These are phyloP conservation scores for Histomonas meleagridis DNA, from an alignment of 208 protist genomes.

Conservation along the genomic window DNA sequence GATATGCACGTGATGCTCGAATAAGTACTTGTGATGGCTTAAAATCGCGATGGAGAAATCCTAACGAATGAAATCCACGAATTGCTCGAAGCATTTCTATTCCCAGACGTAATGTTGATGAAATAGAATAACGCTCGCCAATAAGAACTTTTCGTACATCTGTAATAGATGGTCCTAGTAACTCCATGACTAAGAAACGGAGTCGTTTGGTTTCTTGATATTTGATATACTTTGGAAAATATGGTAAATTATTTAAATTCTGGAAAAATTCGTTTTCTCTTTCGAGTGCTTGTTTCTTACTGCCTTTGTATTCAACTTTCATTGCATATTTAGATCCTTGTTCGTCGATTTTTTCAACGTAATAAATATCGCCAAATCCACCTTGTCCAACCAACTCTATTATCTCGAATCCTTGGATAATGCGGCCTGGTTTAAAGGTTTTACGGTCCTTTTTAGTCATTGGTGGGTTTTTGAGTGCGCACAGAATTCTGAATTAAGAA, in stretches of 20 bases:
- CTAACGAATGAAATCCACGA: not conserved
- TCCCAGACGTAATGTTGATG: not conserved
- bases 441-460: not conserved
- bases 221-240: not conserved
- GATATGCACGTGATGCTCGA: not conserved
- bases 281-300: not conserved
- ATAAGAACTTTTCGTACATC: not conserved
- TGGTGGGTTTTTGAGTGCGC: too few species aligned
- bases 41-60: not conserved
- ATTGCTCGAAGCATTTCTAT: not conserved
- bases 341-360: not conserved
- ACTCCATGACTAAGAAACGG: not conserved
- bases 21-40: not conserved
- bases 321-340: slow-evolving; percentile 34
- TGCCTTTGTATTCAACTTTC: not conserved
- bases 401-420: not conserved
- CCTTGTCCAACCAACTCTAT: not conserved
- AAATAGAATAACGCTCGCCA: not conserved
- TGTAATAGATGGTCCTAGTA: slow-evolving; percentile 6
- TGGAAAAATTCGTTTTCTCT: not conserved
- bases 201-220: not conserved
- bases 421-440: not conserved
- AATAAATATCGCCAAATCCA: slow-evolving; percentile 11
- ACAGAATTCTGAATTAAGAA: too few species aligned
- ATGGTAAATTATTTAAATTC: not conserved